Evolutionary conservation across 2,329 filamentous ascomycete species (phyloP).

Genomic region (Aspergillus luchuensis): DNA sequence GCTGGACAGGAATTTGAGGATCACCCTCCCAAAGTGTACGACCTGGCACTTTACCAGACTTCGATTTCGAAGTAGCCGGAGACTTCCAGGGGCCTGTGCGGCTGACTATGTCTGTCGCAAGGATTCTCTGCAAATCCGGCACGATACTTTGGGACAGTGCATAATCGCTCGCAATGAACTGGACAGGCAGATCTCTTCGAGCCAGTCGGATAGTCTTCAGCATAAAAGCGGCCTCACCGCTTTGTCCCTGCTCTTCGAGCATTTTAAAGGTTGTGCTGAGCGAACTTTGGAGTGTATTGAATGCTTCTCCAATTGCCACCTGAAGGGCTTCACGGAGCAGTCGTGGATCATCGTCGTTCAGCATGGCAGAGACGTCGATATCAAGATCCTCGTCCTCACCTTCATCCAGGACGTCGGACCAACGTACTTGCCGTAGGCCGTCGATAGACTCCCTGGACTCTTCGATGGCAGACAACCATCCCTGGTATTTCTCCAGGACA

Average conservation of each 20-base stretch:
- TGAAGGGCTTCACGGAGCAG: conserved; percentile 63
- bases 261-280: conserved; percentile 50
- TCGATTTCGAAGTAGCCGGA: conserved; percentile 48
- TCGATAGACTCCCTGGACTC: conserved; percentile 40
- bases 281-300: conserved; percentile 54
- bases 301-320: conserved; percentile 58
- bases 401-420: conserved; percentile 44
- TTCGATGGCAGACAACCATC: conserved; percentile 74
- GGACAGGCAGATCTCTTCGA: conserved; percentile 63
- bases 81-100: conserved; percentile 46
- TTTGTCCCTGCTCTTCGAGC: conserved; percentile 49
- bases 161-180: conserved; percentile 42
- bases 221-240: conserved; percentile 62
- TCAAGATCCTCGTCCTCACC: conserved; percentile 43
- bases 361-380: conserved; percentile 42
- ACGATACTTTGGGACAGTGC: conserved; percentile 64
- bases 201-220: conserved; percentile 75
- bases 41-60: conserved; percentile 58
- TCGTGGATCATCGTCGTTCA: conserved; percentile 73
- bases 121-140: conserved; percentile 62
- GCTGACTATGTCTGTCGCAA: conserved; percentile 58
- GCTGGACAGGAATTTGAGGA: conserved; percentile 73
- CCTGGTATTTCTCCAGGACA: conserved; percentile 65
- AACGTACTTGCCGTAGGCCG: conserved; percentile 38
- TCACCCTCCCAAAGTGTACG: conserved; percentile 78